phyloP scores from a whole-genome alignment of 345 rosid genomes.

The Lumnitzera littorea region DNA sequence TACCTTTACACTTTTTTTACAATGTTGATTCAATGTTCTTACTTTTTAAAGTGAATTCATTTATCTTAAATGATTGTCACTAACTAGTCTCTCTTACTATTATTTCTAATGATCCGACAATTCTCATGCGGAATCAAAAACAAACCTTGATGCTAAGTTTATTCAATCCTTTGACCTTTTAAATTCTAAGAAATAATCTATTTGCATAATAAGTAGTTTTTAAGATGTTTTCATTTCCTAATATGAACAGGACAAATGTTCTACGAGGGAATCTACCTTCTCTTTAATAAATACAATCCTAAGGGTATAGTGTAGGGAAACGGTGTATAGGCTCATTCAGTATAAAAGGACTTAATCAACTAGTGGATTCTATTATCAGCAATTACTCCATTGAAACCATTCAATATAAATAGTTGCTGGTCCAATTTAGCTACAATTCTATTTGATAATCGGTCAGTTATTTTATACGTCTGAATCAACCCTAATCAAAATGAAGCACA shows the following conservation, averaged over 20 bases:
- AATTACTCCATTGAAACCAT: slow-evolving; percentile 51
- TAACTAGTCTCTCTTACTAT: not conserved
- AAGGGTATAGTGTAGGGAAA: slow-evolving; percentile 89
- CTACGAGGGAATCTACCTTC: slow-evolving; percentile 71
- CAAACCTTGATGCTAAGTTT: slow-evolving; percentile 39
- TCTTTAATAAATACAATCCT: slow-evolving; percentile 87
- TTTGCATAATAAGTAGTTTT: not conserved
- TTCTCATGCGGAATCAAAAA: not conserved
- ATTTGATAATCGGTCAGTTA: slow-evolving; percentile 42
- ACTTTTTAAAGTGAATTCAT: too few species aligned
- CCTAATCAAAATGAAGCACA: slow-evolving; percentile 38
- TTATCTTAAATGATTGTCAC: not conserved
- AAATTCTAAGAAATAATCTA: not conserved
- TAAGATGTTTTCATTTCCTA: not conserved
- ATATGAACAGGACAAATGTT: slow-evolving; percentile 50
- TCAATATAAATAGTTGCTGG: slow-evolving; percentile 76
- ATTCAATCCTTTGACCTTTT: not conserved
- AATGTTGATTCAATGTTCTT: too few species aligned
- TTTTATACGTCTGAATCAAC: slow-evolving; percentile 71
- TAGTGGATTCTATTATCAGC: slow-evolving; percentile 73
- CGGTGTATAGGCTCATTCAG: slow-evolving; percentile 92
- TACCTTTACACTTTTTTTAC: too few species aligned
- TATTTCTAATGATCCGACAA: not conserved
- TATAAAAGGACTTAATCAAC: slow-evolving; percentile 70
- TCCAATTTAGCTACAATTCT: slow-evolving; percentile 83